phyloP scores from a whole-genome alignment of 2,329 filamentous ascomycete genomes.

The Cladosporium oxysporum region DNA sequence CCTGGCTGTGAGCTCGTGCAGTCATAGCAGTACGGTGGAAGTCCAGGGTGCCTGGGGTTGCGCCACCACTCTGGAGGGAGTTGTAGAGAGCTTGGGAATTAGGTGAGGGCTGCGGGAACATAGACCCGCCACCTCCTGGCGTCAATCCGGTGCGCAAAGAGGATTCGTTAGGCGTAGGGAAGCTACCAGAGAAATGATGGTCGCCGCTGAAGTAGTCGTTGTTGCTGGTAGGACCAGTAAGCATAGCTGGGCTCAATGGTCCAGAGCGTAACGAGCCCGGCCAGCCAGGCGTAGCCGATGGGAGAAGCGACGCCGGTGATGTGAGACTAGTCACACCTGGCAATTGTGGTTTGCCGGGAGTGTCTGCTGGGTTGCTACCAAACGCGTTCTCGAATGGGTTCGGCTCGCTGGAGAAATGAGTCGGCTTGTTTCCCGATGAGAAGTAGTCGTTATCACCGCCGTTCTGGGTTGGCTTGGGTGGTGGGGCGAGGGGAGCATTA shows the following conservation, averaged over 20 bases:
- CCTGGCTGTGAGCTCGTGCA: conserved; percentile 62
- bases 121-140: conserved; percentile 90
- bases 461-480: conserved; percentile 47
- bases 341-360: conserved; percentile 76
- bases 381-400: conserved; percentile 99
- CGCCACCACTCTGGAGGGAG: conserved; percentile 74
- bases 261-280: conserved; percentile 84
- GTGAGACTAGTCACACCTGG: conserved; percentile 89
- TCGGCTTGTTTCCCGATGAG: conserved; percentile 44
- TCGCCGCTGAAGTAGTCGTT: conserved; percentile 77
- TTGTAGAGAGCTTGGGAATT: conserved; percentile 82
- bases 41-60: conserved; percentile 87
- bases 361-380: conserved; percentile 65
- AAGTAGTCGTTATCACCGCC: conserved; percentile 53
- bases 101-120: conserved; percentile 91
- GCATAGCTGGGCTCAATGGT: conserved; percentile 94
- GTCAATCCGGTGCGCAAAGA: conserved; percentile 88
- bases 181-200: conserved; percentile 79
- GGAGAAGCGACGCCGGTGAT: conserved; percentile 79
- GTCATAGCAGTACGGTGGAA: conserved; percentile 92
- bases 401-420: conserved; percentile 72
- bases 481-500: conserved; percentile 55
- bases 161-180: conserved; percentile 95
- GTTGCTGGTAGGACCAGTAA: conserved; percentile 71
- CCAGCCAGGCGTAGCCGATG: conserved; percentile 74